phyloP scores from a whole-genome alignment of 140 eudicot genomes.

The Cichorium intybus region DNA sequence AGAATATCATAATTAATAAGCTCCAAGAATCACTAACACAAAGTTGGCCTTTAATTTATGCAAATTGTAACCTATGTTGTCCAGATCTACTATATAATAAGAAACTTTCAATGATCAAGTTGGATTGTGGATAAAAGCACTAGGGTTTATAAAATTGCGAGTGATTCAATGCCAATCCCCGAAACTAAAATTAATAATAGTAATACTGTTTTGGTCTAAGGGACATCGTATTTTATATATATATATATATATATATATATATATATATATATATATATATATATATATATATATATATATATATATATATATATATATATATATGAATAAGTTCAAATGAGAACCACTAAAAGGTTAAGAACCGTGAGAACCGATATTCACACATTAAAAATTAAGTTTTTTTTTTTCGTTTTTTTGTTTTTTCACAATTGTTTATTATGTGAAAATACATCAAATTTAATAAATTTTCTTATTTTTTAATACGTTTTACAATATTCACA shows the following conservation, averaged over 20 bases:
- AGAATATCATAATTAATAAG: not conserved
- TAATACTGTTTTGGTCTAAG: not conserved
- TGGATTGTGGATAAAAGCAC: constrained; percentile 21
- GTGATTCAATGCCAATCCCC: constrained; percentile 21
- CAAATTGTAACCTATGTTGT: constrained; percentile 1
- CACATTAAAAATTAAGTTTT: too few relatives aligned
- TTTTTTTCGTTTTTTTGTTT: too few relatives aligned
- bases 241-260: not conserved
- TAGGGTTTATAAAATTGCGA: constrained; percentile 12
- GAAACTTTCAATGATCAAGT: constrained; percentile 3
- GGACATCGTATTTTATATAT: not conserved
- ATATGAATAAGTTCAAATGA: too few relatives aligned
- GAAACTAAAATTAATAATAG: not conserved
- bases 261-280: too few relatives aligned
- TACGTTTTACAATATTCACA: too few relatives aligned
- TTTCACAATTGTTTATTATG: too few relatives aligned
- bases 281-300: too few relatives aligned
- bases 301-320: too few relatives aligned
- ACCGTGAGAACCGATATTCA: too few relatives aligned
- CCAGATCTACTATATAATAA: constrained; percentile 15
- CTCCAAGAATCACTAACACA: not conserved
- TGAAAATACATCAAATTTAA: too few relatives aligned
- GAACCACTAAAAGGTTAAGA: too few relatives aligned
- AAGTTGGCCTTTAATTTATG: not conserved
- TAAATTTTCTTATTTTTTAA: too few relatives aligned